Conservation (phyloP, 139 green algal species). For the Picochlorum sp. region DNA sequence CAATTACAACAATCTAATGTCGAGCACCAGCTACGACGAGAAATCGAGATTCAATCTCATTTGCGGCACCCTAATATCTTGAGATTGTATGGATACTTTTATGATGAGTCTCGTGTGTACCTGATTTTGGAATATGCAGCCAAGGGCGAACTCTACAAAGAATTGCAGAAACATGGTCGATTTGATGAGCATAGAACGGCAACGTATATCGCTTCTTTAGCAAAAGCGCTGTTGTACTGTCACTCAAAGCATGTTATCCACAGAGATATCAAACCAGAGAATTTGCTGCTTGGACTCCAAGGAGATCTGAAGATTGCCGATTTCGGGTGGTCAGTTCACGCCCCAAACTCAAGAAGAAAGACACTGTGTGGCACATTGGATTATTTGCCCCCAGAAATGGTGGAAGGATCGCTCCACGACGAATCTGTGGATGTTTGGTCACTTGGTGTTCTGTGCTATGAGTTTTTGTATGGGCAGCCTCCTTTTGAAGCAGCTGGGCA, state of each 20-base stretch:
- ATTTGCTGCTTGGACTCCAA: slow-evolving; percentile 86
- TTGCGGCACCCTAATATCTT: slow-evolving; percentile 97
- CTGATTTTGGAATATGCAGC: slow-evolving; percentile 97
- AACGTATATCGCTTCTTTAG: slow-evolving; percentile 79
- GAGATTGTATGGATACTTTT: slow-evolving; percentile 95
- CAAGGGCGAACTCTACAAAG: slow-evolving; percentile 92
- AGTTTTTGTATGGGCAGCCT: slow-evolving; percentile 87
- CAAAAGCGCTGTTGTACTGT: slow-evolving; percentile 84
- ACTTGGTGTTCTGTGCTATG: slow-evolving; percentile 85
- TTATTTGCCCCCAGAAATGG: slow-evolving; percentile 98
- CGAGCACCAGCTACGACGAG: slow-evolving; percentile 93
- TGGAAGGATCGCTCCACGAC: slow-evolving; percentile 60
- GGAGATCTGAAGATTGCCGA: slow-evolving; percentile 96
- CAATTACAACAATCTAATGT: slow-evolving; percentile 91
- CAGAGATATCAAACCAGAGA: slow-evolving; percentile 98
- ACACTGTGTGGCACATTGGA: slow-evolving; percentile 98
- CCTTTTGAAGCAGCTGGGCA: slow-evolving; percentile 92
- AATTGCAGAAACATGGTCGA: slow-evolving; percentile 64
- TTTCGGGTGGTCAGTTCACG: slow-evolving; percentile 97
- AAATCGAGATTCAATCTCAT: slow-evolving; percentile 99
- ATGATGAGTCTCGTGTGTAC: slow-evolving; percentile 76
- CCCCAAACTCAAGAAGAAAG: slow-evolving; percentile 70
- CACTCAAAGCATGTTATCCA: slow-evolving; percentile 99
- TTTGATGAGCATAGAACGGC: slow-evolving; percentile 81
- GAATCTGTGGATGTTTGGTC: slow-evolving; percentile 75